These are phyloP conservation scores for Kuraishia molischiana DNA, from an alignment of 805 yeast species.

Conservation along the genomic window DNA sequence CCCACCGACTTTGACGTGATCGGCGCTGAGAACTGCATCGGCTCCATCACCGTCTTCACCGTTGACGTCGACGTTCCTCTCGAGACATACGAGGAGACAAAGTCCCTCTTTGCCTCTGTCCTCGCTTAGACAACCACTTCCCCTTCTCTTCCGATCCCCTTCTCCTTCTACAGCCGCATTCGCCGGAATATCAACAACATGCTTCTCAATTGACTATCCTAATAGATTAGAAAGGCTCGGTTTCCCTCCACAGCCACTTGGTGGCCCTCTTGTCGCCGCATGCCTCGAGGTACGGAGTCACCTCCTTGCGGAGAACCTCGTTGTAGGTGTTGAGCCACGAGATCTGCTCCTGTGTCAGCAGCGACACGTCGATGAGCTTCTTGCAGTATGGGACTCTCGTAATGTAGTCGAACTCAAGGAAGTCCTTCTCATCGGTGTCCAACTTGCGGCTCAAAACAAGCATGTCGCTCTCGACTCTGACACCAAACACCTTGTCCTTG, in stretches of 20 bases:
- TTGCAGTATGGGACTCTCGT: conserved; percentile 82
- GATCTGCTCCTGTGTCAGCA: conserved; percentile 55
- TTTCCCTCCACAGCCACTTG: conserved; percentile 67
- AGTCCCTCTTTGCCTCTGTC: conserved; percentile 8
- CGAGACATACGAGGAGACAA: conserved; percentile 5
- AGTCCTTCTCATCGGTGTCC: conserved; percentile 46
- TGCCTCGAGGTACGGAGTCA: conserved; percentile 41
- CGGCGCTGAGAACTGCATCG: conserved; percentile 22
- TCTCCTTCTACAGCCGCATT: background rate
- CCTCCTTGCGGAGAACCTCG: conserved; percentile 37
- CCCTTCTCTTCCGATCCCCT: too few relatives aligned
- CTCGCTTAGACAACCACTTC: too few relatives aligned
- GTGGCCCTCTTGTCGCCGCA: conserved; percentile 48
- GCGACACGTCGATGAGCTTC: conserved; percentile 50
- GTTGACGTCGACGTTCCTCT: conserved; percentile 32
- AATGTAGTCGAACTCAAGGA: conserved; percentile 69
- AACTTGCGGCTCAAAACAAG: conserved; percentile 35
- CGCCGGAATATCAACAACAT: too few relatives aligned
- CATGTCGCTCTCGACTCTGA: conserved; percentile 81
- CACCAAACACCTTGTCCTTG: conserved; percentile 82
- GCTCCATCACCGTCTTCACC: conserved; percentile 36
- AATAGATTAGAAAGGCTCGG: conserved; percentile 30
- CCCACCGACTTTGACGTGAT: conserved; percentile 31
- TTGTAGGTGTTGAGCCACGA: conserved; percentile 66
- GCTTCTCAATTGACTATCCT: background rate